phyloP scores from a whole-genome alignment of 768 basidiomycete species.

The Podaxis sp. region DNA sequence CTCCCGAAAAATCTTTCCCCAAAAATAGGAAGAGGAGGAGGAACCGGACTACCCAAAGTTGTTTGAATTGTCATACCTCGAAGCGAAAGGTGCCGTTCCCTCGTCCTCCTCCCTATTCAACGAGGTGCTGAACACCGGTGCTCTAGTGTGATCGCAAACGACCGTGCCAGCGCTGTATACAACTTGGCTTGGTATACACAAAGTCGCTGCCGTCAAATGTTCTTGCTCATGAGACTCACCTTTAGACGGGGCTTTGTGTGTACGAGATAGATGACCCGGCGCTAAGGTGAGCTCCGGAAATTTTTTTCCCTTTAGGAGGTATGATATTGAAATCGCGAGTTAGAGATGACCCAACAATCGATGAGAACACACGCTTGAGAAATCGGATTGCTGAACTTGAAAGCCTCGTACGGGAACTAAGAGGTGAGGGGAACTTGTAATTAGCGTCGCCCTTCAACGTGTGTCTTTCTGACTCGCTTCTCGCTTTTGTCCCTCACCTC shows the following conservation, averaged over 20 bases:
- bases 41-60: slow-evolving; percentile 90
- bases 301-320: background rate
- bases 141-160: slow-evolving; percentile 86
- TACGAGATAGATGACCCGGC: slow-evolving; percentile 93
- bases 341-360: slow-evolving; percentile 86
- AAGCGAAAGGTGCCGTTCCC: slow-evolving; percentile 74
- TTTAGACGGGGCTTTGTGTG: slow-evolving; percentile 88
- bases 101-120: slow-evolving; percentile 12
- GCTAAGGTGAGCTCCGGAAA: slow-evolving; percentile 49
- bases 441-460: background rate
- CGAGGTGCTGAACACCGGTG: slow-evolving; percentile 17
- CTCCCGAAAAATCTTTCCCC: slow-evolving; percentile 38
- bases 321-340: background rate
- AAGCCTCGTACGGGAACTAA: slow-evolving; percentile 84
- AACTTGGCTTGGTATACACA: slow-evolving; percentile 71
- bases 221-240: slow-evolving; percentile 14
- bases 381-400: slow-evolving; percentile 92
- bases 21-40: slow-evolving; percentile 77
- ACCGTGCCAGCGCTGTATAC: slow-evolving; percentile 88
- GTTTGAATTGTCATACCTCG: slow-evolving; percentile 89
- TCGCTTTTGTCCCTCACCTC: slow-evolving; percentile 6
- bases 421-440: slow-evolving; percentile 46
- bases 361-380: slow-evolving; percentile 82
- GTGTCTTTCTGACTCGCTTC: slow-evolving; percentile 1
- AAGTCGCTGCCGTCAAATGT: slow-evolving; percentile 12